A percentile compares a stretch with the other conserved stretches of the same genome.
Conservation (phyloP, 192 early-diverging fungal species). For the Physocladia obscura region DNA sequence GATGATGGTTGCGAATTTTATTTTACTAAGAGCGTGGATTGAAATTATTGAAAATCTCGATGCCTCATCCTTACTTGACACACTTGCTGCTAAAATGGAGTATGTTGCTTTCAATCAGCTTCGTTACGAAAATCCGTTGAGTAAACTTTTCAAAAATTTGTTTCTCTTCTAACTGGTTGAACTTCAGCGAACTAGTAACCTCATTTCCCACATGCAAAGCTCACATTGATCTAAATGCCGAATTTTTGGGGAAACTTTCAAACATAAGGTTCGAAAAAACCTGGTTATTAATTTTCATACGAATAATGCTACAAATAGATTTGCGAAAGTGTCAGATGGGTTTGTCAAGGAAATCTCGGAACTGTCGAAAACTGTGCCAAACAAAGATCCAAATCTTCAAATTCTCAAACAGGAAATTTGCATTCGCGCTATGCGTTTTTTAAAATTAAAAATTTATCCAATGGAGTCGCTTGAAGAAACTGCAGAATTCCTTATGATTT, state of each 20-base stretch:
- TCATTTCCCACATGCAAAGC: slow-evolving; percentile 70
- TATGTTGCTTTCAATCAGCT: slow-evolving; percentile 92
- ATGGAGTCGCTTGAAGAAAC: slow-evolving; percentile 91
- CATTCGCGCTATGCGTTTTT: slow-evolving; percentile 85
- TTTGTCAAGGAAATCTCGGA: slow-evolving; percentile 81
- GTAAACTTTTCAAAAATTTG: slow-evolving; percentile 20
- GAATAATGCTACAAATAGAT: slow-evolving; percentile 36
- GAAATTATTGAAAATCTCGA: slow-evolving; percentile 79
- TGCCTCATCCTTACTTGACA: slow-evolving; percentile 70
- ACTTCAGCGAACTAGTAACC: slow-evolving; percentile 48
- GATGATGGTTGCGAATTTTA: slow-evolving; percentile 60
- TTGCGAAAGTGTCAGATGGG: slow-evolving; percentile 89
- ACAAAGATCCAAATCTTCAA: slow-evolving; percentile 18
- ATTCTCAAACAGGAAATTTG: slow-evolving; percentile 84
- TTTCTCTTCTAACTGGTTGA: slow-evolving; percentile 9
- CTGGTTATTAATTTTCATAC: background rate
- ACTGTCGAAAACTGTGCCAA: slow-evolving; percentile 32
- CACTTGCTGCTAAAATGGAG: slow-evolving; percentile 84
- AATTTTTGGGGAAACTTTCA: slow-evolving; percentile 90
- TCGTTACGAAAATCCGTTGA: slow-evolving; percentile 80
- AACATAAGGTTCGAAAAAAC: slow-evolving; percentile 60
- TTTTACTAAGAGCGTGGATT: slow-evolving; percentile 83
- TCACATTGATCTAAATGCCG: slow-evolving; percentile 86
- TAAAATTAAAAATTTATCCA: slow-evolving; percentile 93
- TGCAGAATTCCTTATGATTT: slow-evolving; percentile 88